Evolutionary conservation across 75 land plant species (phyloP), one percentile per base, ranked within the genome.

Genomic region (Azolla pinnata): DNA sequence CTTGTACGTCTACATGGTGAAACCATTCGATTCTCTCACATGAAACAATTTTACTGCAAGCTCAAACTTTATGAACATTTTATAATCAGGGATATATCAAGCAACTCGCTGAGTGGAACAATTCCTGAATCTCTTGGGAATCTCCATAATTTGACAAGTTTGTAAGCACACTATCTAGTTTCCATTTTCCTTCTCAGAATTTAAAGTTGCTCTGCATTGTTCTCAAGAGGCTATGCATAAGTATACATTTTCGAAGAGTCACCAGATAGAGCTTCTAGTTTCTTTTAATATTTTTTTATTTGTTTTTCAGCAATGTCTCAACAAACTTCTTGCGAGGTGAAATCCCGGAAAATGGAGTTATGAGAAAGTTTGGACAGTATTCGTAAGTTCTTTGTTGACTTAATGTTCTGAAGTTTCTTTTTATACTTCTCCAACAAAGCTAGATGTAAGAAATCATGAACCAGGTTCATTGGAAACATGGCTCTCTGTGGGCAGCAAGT

Each of bases 401-500:
- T n/a, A n/a, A n/a, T n/a, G n/a, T n/a, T n/a, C n/a, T n/a, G n/a
- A n/a, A n/a, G n/a, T n/a, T n/a, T n/a, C n/a, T n/a, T n/a, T n/a
- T n/a, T n/a, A n/a, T n/a, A n/a, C n/a, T n/a, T n/a, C n/a, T n/a
- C n/a, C n/a, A n/a, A n/a, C n/a, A n/a, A n/a, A n/a, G n/a, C n/a
- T n/a, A n/a, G n/a, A 14, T 38, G 7, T 38, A 14, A 38, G 42
- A 38, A 38, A 7, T 8, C n/a, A n/a, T n/a, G n/a, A n/a, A n/a
- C n/a, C 73, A 90, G 96, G 40, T 90, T 86, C 68, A 34, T 76
- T 49, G 91, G 87, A 17, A 90, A 90, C 60, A 76, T 75, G 45
- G 79, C 60, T 2, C 67, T 90, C 16, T 90, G 96, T 79, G 96
- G 96, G 21, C 74, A 72, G 33, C 96, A 90, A 72, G 75, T 83